These are phyloP conservation scores for Phytophthora fragariae DNA, from an alignment of 352 stramenopile species.

Conservation along the genomic window DNA sequence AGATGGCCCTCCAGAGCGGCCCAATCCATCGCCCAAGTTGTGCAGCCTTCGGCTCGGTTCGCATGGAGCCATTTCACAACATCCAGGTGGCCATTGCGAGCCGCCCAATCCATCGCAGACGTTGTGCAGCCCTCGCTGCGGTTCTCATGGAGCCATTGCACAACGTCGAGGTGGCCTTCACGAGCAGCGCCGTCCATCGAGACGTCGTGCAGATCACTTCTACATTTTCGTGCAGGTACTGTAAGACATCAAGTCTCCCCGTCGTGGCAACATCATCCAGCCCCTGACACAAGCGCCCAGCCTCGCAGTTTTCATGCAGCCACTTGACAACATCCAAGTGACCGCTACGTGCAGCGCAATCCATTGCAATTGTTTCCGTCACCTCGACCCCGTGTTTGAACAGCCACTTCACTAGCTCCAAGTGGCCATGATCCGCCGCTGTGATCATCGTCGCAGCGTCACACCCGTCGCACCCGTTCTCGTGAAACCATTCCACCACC, in stretches of 20 bases:
- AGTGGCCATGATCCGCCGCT: conserved; percentile 22
- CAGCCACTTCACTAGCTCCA: conserved; percentile 33
- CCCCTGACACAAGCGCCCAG: conserved; percentile 1
- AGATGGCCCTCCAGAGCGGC: conserved; percentile 26
- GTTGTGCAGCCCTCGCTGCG: conserved; percentile 31
- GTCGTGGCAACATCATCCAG: conserved; percentile 29
- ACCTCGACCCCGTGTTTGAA: conserved; percentile 17
- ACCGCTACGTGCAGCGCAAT: conserved; percentile 25
- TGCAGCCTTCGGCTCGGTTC: conserved; percentile 23
- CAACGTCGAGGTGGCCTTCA: conserved; percentile 23
- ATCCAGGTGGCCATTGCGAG: conserved; percentile 21
- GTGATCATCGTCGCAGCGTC: conserved; percentile 19
- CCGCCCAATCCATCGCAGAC: conserved; percentile 30
- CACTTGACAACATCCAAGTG: conserved; percentile 34
- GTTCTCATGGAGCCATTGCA: conserved; percentile 38
- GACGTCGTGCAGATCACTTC: conserved; percentile 8
- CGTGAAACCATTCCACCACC: conserved; percentile 33
- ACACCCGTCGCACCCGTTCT: conserved; percentile 27
- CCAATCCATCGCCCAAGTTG: conserved; percentile 29
- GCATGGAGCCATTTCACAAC: conserved; percentile 23
- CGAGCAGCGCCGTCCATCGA: conserved; percentile 31
- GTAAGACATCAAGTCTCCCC: conserved; percentile 18
- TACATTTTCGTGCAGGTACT: conserved; percentile 21
- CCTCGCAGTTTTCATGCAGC: conserved; percentile 19
- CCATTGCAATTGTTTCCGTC: conserved; percentile 15